Evolutionary conservation across 163 green algal species (phyloP).

Genomic region (Chlorella variabilis): DNA sequence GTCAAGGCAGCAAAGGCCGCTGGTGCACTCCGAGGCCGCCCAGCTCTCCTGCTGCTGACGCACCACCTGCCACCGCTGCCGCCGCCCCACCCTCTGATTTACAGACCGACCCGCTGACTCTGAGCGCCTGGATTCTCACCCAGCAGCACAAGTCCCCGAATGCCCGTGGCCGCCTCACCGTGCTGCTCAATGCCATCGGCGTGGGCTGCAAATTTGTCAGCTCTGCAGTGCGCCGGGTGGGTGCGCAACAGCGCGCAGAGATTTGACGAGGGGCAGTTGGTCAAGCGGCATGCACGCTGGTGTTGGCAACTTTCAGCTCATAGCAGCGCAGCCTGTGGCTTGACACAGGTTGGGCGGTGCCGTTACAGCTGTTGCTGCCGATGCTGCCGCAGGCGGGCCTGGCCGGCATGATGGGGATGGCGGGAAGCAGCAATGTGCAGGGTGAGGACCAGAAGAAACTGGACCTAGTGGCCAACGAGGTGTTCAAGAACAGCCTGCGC

Average conservation of each 20-base stretch:
- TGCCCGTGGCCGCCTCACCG: constrained; percentile 49
- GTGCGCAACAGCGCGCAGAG: background rate
- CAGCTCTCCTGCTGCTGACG: background rate
- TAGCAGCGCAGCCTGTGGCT: no score
- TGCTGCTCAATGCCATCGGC: constrained; percentile 61
- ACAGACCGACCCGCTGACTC: constrained; percentile 56
- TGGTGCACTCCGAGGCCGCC: no score
- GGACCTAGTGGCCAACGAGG: constrained; percentile 71
- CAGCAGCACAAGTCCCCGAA: constrained; percentile 46
- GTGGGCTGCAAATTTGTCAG: constrained; percentile 68
- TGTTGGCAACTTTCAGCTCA: no score
- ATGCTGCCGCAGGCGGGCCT: constrained; percentile 54
- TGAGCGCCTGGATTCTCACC: constrained; percentile 50
- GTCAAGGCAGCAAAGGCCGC: no score
- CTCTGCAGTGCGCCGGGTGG: constrained; percentile 54
- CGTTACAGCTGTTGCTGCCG: no score
- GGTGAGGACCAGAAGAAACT: constrained; percentile 81
- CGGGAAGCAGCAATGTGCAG: constrained; percentile 62
- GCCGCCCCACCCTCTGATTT: no score
- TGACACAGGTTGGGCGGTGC: no score
- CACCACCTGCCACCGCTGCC: background rate
- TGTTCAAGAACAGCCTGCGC: constrained; percentile 69
- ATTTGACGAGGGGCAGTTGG: no score
- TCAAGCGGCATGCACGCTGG: no score
- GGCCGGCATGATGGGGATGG: constrained; percentile 62